These are phyloP conservation scores for Lasiodiplodia sp. DNA, from an alignment of 2,329 filamentous ascomycete genomes.

Conservation along the genomic window DNA sequence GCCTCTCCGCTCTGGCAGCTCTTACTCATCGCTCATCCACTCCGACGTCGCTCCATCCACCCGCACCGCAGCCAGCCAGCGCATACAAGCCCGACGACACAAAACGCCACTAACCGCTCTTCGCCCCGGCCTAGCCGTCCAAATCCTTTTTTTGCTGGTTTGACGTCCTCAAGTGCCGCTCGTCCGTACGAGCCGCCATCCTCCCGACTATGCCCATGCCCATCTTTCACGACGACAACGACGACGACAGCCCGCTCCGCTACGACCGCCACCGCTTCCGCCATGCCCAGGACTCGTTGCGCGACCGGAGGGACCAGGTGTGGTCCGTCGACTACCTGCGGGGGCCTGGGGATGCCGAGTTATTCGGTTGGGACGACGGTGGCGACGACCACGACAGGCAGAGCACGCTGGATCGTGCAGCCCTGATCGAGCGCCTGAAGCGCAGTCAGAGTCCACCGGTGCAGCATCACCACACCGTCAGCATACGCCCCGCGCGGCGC, in stretches of 20 bases:
- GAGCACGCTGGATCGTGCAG: slow-evolving; percentile 65
- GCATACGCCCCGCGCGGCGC: background rate
- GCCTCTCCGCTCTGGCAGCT: background rate
- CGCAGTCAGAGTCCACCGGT: slow-evolving; percentile 72
- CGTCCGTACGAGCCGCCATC: slow-evolving; percentile 6
- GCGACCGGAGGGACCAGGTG: background rate
- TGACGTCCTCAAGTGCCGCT: slow-evolving; percentile 24
- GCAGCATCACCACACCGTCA: slow-evolving; percentile 64
- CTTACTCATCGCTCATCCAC: slow-evolving; percentile 18
- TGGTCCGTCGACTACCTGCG: slow-evolving; percentile 14
- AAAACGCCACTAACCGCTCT: background rate
- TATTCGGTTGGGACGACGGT: slow-evolving; percentile 12
- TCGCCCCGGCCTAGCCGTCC: background rate
- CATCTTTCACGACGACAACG: slow-evolving; percentile 43
- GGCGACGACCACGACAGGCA: slow-evolving; percentile 6
- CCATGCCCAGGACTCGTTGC: background rate
- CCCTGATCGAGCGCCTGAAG: slow-evolving; percentile 86
- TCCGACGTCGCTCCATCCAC: slow-evolving; percentile 17
- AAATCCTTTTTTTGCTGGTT: background rate
- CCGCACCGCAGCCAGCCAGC: background rate
- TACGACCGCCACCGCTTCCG: background rate
- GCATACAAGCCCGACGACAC: background rate
- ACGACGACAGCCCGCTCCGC: background rate
- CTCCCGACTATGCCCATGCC: slow-evolving; percentile 39
- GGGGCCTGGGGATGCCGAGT: background rate